Conservation (phyloP, 208 protist genomes). For the Crithidia expoeki region DNA sequence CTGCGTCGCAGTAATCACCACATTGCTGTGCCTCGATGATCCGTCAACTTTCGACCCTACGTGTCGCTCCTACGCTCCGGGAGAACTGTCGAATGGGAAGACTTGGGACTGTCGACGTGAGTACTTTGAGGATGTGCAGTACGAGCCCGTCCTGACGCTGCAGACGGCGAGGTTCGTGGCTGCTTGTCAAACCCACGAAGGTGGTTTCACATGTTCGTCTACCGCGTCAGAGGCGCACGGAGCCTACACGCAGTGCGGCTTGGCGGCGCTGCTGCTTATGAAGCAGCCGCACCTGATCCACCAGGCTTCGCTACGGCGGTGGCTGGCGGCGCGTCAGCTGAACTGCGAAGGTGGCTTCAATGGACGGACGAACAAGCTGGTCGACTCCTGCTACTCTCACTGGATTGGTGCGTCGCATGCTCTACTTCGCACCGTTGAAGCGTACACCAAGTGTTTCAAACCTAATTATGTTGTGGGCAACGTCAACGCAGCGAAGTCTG, state of each 20-base stretch:
- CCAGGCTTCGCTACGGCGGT: slow-evolving; percentile 56
- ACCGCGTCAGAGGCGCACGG: slow-evolving; percentile 87
- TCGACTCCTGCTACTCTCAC: slow-evolving; percentile 97
- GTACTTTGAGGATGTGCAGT: slow-evolving; percentile 33
- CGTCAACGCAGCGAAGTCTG: background rate
- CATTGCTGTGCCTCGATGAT: slow-evolving; percentile 71
- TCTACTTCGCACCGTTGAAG: slow-evolving; percentile 56
- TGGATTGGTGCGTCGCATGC: slow-evolving; percentile 94
- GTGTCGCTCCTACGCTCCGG: background rate
- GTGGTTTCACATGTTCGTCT: slow-evolving; percentile 82
- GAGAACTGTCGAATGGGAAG: too few relatives aligned
- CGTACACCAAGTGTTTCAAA: slow-evolving; percentile 37
- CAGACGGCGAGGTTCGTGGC: slow-evolving; percentile 68
- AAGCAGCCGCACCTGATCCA: slow-evolving; percentile 58
- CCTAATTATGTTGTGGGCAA: too few relatives aligned
- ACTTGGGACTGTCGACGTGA: slow-evolving; percentile 7
- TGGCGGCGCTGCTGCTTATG: slow-evolving; percentile 81
- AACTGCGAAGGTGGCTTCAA: slow-evolving; percentile 92
- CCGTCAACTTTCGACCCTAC: slow-evolving; percentile 29
- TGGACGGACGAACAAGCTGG: slow-evolving; percentile 97
- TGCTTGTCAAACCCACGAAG: slow-evolving; percentile 92
- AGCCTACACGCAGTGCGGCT: slow-evolving; percentile 92
- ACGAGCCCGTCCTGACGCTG: slow-evolving; percentile 47
- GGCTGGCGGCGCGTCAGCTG: slow-evolving; percentile 82
- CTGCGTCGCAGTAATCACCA: slow-evolving; percentile 77